Evolutionary conservation across 768 basidiomycete species (phyloP).

Genomic region (Mrakia hoshinonis): DNA sequence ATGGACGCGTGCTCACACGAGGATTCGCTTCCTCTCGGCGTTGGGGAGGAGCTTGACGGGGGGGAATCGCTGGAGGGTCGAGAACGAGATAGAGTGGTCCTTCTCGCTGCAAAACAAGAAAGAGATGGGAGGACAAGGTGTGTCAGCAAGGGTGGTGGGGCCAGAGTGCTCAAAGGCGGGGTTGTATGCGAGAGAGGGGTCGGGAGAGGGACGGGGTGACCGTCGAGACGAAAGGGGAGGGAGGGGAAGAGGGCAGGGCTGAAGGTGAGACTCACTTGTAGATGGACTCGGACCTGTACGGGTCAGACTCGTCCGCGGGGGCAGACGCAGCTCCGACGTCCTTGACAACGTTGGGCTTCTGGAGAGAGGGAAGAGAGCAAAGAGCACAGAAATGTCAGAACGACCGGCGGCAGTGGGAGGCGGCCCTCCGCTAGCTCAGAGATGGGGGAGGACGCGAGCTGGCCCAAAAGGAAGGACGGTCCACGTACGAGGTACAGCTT

Average conservation of each 20-base stretch:
- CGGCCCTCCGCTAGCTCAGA: neutral
- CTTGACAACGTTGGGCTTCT: constrained; percentile 14
- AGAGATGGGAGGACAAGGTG: neutral
- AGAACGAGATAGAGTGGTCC: constrained; percentile 72
- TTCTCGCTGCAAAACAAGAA: constrained; percentile 48
- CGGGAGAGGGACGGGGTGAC: neutral
- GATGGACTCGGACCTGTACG: constrained; percentile 74
- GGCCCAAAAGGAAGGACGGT: neutral
- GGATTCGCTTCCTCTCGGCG: constrained; percentile 69
- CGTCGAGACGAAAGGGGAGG: no score
- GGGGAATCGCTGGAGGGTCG: constrained; percentile 81
- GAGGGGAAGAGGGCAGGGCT: neutral
- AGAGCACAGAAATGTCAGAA: neutral
- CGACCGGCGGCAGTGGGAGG: no score
- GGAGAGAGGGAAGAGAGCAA: neutral
- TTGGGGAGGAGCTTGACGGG: constrained; percentile 81
- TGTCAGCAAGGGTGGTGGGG: neutral
- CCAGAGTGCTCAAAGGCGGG: neutral
- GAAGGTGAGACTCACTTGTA: constrained; percentile 46
- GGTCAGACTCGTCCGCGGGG: constrained; percentile 32
- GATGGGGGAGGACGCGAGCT: neutral
- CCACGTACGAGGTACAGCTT: constrained; percentile 62
- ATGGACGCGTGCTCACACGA: constrained; percentile 41
- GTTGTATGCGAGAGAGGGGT: neutral
- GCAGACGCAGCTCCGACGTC: constrained; percentile 1